These are phyloP conservation scores for Saccharum spontaneum DNA, from an alignment of 176 grass and related monocot species.

Conservation along the genomic window DNA sequence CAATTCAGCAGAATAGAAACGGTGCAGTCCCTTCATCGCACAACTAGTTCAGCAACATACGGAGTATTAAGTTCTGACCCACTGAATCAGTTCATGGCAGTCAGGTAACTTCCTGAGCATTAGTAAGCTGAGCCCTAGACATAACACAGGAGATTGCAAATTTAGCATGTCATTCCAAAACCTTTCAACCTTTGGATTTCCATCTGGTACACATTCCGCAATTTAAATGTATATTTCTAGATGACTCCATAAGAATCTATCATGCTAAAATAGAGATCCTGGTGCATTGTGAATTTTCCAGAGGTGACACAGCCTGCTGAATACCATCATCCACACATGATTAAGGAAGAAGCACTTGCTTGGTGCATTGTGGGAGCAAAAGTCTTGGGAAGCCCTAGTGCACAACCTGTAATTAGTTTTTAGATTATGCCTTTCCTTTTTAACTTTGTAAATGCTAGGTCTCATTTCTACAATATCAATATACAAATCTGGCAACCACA, in stretches of 20 bases:
- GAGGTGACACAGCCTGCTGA: not conserved
- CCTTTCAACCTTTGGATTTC: not conserved
- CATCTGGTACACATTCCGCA: not conserved
- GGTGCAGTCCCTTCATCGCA: conserved; percentile 52
- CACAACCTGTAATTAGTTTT: not conserved
- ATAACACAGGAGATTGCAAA: not conserved
- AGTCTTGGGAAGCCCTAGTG: not conserved
- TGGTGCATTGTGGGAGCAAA: not conserved
- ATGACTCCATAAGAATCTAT: not conserved
- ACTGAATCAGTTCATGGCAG: not conserved
- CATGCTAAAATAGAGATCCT: not conserved
- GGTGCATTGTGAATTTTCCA: not conserved
- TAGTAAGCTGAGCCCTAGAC: not conserved
- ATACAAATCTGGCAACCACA: not conserved
- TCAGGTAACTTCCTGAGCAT: not conserved
- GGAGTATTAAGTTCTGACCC: not conserved
- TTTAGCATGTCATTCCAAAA: not conserved
- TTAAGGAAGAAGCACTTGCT: no score
- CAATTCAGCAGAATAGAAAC: conserved; percentile 58
- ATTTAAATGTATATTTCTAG: not conserved
- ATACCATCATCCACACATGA: not conserved
- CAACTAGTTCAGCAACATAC: conserved; percentile 15
- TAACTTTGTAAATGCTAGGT: not conserved
- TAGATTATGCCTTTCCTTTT: not conserved
- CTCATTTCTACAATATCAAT: not conserved